Conservation (phyloP, 2,329 filamentous ascomycete genomes). For the Pseudogymnoascus sp. region DNA sequence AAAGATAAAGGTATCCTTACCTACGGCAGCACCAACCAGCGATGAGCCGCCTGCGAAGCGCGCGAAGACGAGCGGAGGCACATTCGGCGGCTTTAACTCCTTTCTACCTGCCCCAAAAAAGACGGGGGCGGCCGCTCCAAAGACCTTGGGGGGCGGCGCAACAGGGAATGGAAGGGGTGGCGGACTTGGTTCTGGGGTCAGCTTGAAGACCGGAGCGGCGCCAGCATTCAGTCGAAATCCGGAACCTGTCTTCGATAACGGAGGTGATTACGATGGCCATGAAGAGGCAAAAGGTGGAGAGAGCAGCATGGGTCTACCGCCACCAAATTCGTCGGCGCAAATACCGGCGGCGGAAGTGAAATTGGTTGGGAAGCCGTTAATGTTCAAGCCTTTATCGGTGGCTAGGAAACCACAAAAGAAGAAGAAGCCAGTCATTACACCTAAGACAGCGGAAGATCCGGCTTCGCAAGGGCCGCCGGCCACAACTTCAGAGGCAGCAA, state of each 20-base stretch:
- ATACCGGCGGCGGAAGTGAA: slow-evolving; percentile 57
- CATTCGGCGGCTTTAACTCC: slow-evolving; percentile 76
- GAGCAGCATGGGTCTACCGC: slow-evolving; percentile 31
- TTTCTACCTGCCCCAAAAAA: slow-evolving; percentile 79
- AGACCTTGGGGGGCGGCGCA: slow-evolving; percentile 26
- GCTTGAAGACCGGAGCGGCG: slow-evolving; percentile 73
- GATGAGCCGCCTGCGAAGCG: slow-evolving; percentile 65
- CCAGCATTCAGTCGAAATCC: slow-evolving; percentile 68
- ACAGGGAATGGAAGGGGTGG: slow-evolving; percentile 5
- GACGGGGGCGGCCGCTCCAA: slow-evolving; percentile 34
- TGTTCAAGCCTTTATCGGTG: slow-evolving; percentile 86
- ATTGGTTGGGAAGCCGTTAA: slow-evolving; percentile 63
- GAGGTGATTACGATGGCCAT: slow-evolving; percentile 18
- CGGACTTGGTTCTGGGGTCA: slow-evolving; percentile 48
- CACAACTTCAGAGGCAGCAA: slow-evolving; percentile 16
- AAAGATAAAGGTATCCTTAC: slow-evolving; percentile 77
- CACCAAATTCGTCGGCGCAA: slow-evolving; percentile 41
- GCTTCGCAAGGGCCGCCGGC: neutral
- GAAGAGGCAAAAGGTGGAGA: slow-evolving; percentile 22
- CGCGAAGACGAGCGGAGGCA: slow-evolving; percentile 50
- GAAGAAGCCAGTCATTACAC: slow-evolving; percentile 35
- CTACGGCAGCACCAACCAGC: slow-evolving; percentile 39
- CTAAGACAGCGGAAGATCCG: slow-evolving; percentile 15
- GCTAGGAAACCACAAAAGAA: slow-evolving; percentile 67
- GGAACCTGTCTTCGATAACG: slow-evolving; percentile 19